Evolutionary conservation across 2,329 filamentous ascomycete species (phyloP), one percentile per base, ranked within the genome.

Genomic region (Fonsecaea nubica): DNA sequence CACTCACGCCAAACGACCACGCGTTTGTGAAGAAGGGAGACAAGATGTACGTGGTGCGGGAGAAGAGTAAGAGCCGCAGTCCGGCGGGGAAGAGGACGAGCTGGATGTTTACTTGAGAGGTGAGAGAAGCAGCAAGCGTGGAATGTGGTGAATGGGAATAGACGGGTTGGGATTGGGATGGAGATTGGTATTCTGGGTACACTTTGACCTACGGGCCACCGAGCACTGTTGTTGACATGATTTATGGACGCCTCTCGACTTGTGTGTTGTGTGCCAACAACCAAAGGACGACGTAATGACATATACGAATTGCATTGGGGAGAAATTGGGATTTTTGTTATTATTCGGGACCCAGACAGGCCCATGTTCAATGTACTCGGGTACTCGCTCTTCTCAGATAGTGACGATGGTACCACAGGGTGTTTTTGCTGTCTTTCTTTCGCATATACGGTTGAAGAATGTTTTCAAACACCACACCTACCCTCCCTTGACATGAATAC

Each of bases 31-130:
- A 81, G 71, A 79, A 80, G 60, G 78, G 76, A 62, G 81, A 83
- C 69, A 80, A 77, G 65, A 75, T 83, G 76, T 82, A 77, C 64
- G 72, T 83, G 54, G 80, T 83, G 38, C 75, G 80, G 48, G 79
- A 80, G 74, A 83, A 82, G 77, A 80, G 76, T 64, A 65, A 65
- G 52, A 68, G 58, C 42, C 59, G 59, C 42, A 71, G 68, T 56
- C 45, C 45, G 6, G 9, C 45, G 7, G 45, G 18, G 18, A 63
- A 58, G 59, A 59, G 69, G 52, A 58, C 56, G 15, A 70, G 69
- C 61, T 71, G 69, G 70, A 64, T 73, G 54, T 72, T 72, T 55
- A 69, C 69, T 2, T 73, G 55, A 70, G 25, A 30, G n/a, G 13
- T 42, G 7, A 50, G 30, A 35, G 18, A 35, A 57, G 21, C 36